phyloP scores from a whole-genome alignment of 1,139 yeast genomes.

The Hemisphaericaspora xylanilytica region DNA sequence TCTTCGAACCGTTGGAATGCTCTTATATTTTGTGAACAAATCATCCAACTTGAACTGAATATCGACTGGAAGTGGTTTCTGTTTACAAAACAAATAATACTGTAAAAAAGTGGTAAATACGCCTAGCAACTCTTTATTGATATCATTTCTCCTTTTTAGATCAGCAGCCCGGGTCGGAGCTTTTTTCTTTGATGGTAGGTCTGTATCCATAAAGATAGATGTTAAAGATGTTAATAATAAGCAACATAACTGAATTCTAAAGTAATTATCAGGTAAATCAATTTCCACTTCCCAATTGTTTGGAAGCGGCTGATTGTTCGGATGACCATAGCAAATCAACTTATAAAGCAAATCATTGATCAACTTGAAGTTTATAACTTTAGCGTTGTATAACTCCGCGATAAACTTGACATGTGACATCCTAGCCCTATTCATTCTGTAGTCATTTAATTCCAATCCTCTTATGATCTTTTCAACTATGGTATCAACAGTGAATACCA shows the following conservation, averaged over 20 bases:
- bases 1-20: constrained; percentile 28
- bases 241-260: constrained; percentile 60
- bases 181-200: constrained; percentile 9
- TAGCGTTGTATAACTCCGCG: constrained; percentile 53
- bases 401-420: constrained; percentile 62
- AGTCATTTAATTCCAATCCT: constrained; percentile 68
- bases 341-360: constrained; percentile 57
- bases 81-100: constrained; percentile 68
- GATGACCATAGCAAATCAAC: constrained; percentile 67
- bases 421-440: constrained; percentile 57
- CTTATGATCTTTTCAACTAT: constrained; percentile 59
- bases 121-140: constrained; percentile 29
- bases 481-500: constrained; percentile 56
- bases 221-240: constrained; percentile 23
- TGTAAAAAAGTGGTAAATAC: constrained; percentile 65
- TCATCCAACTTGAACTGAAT: constrained; percentile 52
- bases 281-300: constrained; percentile 33
- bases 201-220: constrained; percentile 13
- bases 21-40: constrained; percentile 31
- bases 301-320: constrained; percentile 59
- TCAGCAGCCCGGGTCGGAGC: constrained; percentile 9
- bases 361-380: constrained; percentile 47
- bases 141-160: constrained; percentile 12
- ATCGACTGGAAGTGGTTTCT: constrained; percentile 65
- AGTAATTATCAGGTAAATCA: constrained; percentile 69